phyloP scores from a whole-genome alignment of 1,284 basidiomycete species.

The Heterobasidion irregulare region DNA sequence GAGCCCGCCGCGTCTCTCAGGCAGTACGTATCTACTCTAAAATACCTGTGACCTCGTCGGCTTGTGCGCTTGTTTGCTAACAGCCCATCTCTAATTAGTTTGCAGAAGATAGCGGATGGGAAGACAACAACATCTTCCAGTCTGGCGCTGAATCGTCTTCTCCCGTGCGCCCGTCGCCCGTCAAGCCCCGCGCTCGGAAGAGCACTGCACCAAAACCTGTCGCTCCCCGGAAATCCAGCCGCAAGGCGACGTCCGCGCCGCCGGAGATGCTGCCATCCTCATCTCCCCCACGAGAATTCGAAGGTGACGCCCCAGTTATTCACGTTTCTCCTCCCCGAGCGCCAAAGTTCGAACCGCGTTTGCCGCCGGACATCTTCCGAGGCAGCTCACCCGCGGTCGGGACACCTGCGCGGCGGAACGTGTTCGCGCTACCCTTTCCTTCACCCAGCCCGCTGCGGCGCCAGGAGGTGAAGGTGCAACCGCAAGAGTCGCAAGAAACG shows the following conservation, averaged over 20 bases:
- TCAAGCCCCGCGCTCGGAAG: constrained; percentile 36
- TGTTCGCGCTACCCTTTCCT: not conserved
- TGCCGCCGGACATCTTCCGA: constrained; percentile 30
- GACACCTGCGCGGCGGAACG: not conserved
- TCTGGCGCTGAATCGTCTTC: constrained; percentile 76
- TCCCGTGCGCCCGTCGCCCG: constrained; percentile 52
- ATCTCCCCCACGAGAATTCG: constrained; percentile 14
- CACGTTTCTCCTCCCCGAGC: constrained; percentile 22
- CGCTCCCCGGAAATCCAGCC: constrained; percentile 30
- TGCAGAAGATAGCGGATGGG: constrained; percentile 71
- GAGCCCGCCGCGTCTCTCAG: constrained; percentile 46
- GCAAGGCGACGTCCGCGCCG: constrained; percentile 66
- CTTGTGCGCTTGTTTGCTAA: not conserved
- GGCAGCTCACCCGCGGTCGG: constrained; percentile 8
- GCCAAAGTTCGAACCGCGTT: constrained; percentile 46
- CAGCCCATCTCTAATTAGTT: constrained; percentile 4
- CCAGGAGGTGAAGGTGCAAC: not conserved
- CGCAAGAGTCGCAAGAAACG: not conserved
- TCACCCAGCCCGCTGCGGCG: not conserved
- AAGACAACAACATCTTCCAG: constrained; percentile 80
- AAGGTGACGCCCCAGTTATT: constrained; percentile 2
- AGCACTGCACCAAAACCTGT: constrained; percentile 23
- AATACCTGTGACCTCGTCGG: not conserved
- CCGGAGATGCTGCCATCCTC: constrained; percentile 42
- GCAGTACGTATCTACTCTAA: constrained; percentile 18